Evolutionary conservation across 768 basidiomycete species (phyloP), one percentile per base, ranked within the genome.

Genomic region (Boletus rubescentipes): DNA sequence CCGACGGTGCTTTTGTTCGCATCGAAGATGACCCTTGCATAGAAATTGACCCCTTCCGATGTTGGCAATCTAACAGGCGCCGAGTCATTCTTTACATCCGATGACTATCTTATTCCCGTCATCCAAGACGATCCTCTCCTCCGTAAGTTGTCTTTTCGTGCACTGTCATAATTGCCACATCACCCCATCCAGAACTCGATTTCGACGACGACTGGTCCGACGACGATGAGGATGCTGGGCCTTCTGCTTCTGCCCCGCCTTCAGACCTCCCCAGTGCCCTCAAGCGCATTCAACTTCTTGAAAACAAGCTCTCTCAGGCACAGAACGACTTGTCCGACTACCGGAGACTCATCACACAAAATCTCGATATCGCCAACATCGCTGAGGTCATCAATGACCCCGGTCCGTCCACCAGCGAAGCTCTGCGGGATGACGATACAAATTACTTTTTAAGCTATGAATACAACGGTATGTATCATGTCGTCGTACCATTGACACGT

Each of bases 391-490:
- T 77, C 1, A 69, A 74, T 10, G 77, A 77, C 59, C 70, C 63
- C 55, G 41, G 61, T 39, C 50, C 57, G 49, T 59, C 64, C 14
- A 35, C 65, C 20, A 62, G 51, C 26, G 61, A 68, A 43, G 58
- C 62, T 5, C 16, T 59, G 59, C 78, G 89, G 35, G 93, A 97
- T 61, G 91, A 97, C 57, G 96, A 98, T 67, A 82, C 90, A 0
- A 92, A 97, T 66, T 98, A 98, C 71, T 98, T 97, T 71, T 79
- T 89, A 51, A 91, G 89, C 55, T 98, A 98, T 63, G 88, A 79
- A 23, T 85, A 84, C 57, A 95, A 95, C 57, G 95, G 94, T 93
- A 46, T 8, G 72, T 60, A 2, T 18, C 36, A 5, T 36, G 32
- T 44, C n/a, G 8, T 46, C 14, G 12, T 31, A 18, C 18, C 16